Evolutionary conservation across 1,284 basidiomycete species (phyloP).

Genomic region (Inonotus obliquus): DNA sequence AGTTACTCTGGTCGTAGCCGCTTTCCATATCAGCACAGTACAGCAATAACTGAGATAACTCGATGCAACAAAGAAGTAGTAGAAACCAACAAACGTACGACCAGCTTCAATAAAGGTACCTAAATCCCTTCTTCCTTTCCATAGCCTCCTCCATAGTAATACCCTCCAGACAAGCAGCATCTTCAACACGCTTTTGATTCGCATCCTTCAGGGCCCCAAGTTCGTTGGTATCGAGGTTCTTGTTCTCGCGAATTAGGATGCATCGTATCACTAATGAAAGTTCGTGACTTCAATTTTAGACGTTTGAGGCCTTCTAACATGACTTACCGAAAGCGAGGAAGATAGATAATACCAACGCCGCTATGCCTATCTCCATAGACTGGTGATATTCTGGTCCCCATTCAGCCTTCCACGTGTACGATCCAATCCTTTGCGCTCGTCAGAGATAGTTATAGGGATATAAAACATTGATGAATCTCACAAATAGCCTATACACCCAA

Average conservation of each 20-base stretch:
- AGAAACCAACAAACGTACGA: too few relatives aligned
- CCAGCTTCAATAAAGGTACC: conserved; percentile 33
- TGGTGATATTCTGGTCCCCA: conserved; percentile 23
- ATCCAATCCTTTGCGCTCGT: conserved; percentile 16
- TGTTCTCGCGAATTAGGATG: conserved; percentile 33
- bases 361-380: conserved; percentile 21
- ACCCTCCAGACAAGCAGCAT: conserved; percentile 34
- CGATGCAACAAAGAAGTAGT: too few relatives aligned
- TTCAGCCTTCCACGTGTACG: conserved; percentile 23
- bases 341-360: conserved; percentile 12
- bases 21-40: too few relatives aligned
- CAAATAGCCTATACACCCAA: conserved; percentile 21
- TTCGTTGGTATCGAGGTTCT: conserved; percentile 32
- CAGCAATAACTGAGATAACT: too few relatives aligned
- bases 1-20: too few relatives aligned
- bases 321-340: conserved; percentile 19
- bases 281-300: conserved; percentile 4
- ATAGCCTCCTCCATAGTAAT: conserved; percentile 35
- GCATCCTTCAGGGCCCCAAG: conserved; percentile 29
- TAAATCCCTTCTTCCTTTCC: conserved; percentile 36
- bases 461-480: neutral
- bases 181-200: conserved; percentile 32
- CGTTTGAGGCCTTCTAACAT: conserved; percentile 15
- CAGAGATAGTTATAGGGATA: neutral
- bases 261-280: conserved; percentile 30